Base-by-base conservation (phyloP, 2,329 filamentous ascomycete genomes). In the Fusarium aywerte region DNA sequence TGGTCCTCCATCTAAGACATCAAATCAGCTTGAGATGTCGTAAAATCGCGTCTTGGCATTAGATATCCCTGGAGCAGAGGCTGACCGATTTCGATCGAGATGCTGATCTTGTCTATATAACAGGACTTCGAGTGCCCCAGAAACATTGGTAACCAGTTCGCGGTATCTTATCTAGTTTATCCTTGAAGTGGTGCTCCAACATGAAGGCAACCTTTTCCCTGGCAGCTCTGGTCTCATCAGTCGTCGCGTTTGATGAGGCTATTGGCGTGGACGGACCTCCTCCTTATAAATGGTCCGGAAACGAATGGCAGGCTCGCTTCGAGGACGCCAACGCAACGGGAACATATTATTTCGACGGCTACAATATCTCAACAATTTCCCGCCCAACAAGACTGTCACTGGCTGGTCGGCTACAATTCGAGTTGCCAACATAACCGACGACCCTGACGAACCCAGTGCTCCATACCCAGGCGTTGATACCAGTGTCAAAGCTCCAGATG, bases 371-470 rank as follows among this genome's bases (percentile, higher is more conserved):
- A 6, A 47, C 13, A 20, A 15, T 4, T 64, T 45, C 35, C 59
- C 59, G 13, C 59, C 60, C 6, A 58, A 52, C 11, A 33, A 63
- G 21, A 51, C 39, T 13, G 33, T 63, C 21, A 31, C 31, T 32
- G 52, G 44, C 20, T 58, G 59, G 52, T 33, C 31, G 16, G 52
- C 60, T 18, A 58, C 58, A 11, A 64, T 64, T 31, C 51, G 33
- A 12, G 60, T 64, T 32, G 59, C 59, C n/a, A 64, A 64, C 13
- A 47, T 64, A 16, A 52, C 59, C 7, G 39, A 52, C 7, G 60
- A 64, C n/a, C 43, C 59, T n/a, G 59, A 45, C n/a, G 44, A 36
- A 15, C 33, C 20, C 5, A 42, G 49, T 20, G n/a, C 32, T 15
- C 39, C 59, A 18, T 58, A 58, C 27, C 59, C 39, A 16, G 59